phyloP scores from a whole-genome alignment of 768 basidiomycete species.

The Russula earlei region DNA sequence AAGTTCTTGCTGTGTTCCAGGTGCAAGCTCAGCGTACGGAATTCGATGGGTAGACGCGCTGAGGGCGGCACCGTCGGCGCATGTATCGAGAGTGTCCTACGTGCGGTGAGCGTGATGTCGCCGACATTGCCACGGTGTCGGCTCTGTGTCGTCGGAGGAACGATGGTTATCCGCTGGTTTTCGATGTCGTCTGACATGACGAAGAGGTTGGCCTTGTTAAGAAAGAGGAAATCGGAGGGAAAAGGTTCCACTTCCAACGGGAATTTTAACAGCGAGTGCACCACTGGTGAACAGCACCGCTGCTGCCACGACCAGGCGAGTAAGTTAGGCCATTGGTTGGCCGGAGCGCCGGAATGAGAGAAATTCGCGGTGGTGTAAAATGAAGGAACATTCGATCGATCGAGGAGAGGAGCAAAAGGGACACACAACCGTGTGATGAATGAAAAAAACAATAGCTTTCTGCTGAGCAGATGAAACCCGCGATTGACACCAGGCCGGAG shows the following conservation, averaged over 20 bases:
- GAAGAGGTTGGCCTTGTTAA: not conserved
- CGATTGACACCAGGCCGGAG: no score
- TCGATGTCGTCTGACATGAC: constrained; percentile 8
- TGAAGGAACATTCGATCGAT: no score
- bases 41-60: constrained; percentile 17
- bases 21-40: constrained; percentile 18
- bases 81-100: constrained; percentile 5
- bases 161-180: constrained; percentile 1
- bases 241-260: no score
- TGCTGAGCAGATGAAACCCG: no score
- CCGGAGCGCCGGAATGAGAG: not conserved
- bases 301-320: no score
- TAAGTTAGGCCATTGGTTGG: not conserved
- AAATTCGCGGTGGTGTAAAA: no score
- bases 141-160: not conserved
- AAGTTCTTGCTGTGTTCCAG: not conserved
- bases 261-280: no score
- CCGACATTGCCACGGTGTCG: not conserved
- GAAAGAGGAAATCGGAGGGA: not conserved
- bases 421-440: no score
- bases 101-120: not conserved
- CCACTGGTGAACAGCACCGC: no score
- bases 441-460: no score
- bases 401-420: no score
- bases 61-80: constrained; percentile 1